A percentile compares a stretch with the other conserved stretches of the same genome.
These are phyloP conservation scores for Puccinia brachypodii DNA, from an alignment of 1,284 basidiomycete genomes.

Conservation along the genomic window DNA sequence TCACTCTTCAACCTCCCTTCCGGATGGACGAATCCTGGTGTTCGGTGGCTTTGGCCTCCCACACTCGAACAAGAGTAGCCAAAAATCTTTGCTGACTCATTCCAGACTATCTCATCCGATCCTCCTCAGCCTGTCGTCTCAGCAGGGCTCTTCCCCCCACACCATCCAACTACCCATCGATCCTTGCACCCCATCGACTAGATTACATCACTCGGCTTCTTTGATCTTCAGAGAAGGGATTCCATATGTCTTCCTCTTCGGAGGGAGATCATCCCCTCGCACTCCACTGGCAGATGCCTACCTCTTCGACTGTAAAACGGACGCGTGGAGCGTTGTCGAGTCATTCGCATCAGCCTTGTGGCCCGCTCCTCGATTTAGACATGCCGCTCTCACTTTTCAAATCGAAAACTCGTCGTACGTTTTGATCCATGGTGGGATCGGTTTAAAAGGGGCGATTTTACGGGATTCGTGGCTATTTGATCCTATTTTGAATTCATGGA, in stretches of 20 bases:
- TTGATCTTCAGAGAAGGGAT: neutral
- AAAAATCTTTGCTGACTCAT: conserved; percentile 1
- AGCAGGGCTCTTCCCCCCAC: neutral
- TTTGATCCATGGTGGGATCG: conserved; percentile 47
- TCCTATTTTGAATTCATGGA: conserved; percentile 21
- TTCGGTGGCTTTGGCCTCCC: conserved; percentile 44
- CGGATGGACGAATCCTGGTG: conserved; percentile 17
- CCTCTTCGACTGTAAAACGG: neutral
- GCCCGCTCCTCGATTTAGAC: conserved; percentile 42
- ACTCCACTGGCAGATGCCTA: conserved; percentile 32
- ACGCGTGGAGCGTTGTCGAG: conserved; percentile 22
- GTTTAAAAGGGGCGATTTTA: conserved; percentile 9
- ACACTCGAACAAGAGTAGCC: neutral
- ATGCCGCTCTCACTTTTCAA: conserved; percentile 18
- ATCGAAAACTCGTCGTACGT: conserved; percentile 6
- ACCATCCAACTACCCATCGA: conserved; percentile 22
- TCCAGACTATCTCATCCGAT: conserved; percentile 42
- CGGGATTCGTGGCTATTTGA: conserved; percentile 43
- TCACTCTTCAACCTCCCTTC: conserved; percentile 17
- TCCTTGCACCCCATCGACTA: conserved; percentile 26
- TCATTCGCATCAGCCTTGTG: neutral
- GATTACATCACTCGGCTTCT: conserved; percentile 33
- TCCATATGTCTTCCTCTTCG: conserved; percentile 34
- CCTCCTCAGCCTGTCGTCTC: neutral
- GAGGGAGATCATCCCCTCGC: conserved; percentile 29